Conservation (phyloP, 1,284 basidiomycete genomes). For the Ustilago esculenta region DNA sequence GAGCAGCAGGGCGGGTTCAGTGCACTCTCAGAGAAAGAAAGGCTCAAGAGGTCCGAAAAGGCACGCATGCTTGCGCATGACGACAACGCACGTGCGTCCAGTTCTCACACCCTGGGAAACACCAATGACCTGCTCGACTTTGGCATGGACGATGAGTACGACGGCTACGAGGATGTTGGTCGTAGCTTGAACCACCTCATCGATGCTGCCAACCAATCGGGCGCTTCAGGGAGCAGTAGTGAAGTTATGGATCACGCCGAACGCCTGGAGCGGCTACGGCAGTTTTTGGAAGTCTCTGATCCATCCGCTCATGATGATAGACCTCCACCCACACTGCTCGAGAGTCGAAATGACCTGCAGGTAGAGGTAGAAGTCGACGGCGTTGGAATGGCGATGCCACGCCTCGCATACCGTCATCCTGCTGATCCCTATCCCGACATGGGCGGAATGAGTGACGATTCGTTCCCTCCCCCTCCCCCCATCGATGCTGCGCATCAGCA, state of each 20-base stretch:
- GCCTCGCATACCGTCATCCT: constrained; percentile 24
- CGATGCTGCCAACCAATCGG: constrained; percentile 20
- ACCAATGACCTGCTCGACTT: constrained; percentile 41
- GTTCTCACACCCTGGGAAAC: constrained; percentile 9
- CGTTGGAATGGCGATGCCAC: constrained; percentile 55
- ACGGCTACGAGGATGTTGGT: constrained; percentile 58
- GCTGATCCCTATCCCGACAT: constrained; percentile 25
- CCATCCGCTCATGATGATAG: constrained; percentile 27
- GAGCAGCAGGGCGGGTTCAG: not conserved
- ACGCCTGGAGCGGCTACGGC: constrained; percentile 41
- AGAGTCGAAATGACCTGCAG: constrained; percentile 55
- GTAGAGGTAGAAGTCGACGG: constrained; percentile 62
- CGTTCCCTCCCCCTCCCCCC: constrained; percentile 26
- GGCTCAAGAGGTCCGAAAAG: constrained; percentile 39
- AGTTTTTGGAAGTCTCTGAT: constrained; percentile 32
- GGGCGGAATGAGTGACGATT: not conserved
- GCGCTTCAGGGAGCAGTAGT: constrained; percentile 13
- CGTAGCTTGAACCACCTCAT: constrained; percentile 33
- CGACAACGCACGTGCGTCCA: constrained; percentile 6
- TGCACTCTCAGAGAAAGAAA: constrained; percentile 25
- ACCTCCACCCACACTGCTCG: constrained; percentile 52
- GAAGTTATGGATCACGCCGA: constrained; percentile 26
- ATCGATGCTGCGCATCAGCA: constrained; percentile 14
- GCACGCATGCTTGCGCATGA: constrained; percentile 22
- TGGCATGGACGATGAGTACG: constrained; percentile 52